Evolutionary conservation across 371 early-diverging fungal species (phyloP), one percentile per base, ranked within the genome.

Genomic region (Apophysomyces trapeziformis): DNA sequence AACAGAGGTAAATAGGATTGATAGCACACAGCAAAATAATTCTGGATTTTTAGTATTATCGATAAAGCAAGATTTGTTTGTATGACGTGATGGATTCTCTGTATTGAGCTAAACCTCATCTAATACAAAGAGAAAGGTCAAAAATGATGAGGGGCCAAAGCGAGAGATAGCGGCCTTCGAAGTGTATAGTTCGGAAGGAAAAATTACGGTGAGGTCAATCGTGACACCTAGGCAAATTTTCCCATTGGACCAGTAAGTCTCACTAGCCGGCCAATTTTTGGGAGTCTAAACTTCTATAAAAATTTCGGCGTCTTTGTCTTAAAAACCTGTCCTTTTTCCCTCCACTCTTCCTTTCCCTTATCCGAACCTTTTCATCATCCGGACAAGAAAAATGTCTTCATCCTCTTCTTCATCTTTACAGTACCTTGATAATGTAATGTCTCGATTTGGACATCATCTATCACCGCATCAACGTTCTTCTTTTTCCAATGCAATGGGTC

Each of bases 401-500:
- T 45, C 46, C 6, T 45, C 46, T 6, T 45, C 46, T 6, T 45
- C 46, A 0, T 45, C 46, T 13, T 45, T 45, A 45, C 46, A 45
- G 46, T 73, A 73, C 14, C 47, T 70, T 39, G 61, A 73, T 39
- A 70, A 67, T 35, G 70, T 73, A 47, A 70, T 73, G 64, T 73
- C 73, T 35, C 59, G 73, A 41, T 73, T 73, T 50, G 73, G 73
- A 6, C 73, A 73, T 46, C 70, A 70, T 45, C 46, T 73, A 14
- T 70, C 70, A 13, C 64, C 67, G 36, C 63, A 73, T 35, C 70
- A 73, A 38, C 67, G 70, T 8, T 67, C 70, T 8, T 43, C 46
- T n/a, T 43, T 73, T 44, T 67, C 73, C 45, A 60, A 69, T 38
- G 63, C 70, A 11, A 66, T 73, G 70, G 38, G 67, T 1, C 64